These are phyloP conservation scores for Aeminium ludgeri DNA, from an alignment of 495 filamentous ascomycete species.

Conservation along the genomic window DNA sequence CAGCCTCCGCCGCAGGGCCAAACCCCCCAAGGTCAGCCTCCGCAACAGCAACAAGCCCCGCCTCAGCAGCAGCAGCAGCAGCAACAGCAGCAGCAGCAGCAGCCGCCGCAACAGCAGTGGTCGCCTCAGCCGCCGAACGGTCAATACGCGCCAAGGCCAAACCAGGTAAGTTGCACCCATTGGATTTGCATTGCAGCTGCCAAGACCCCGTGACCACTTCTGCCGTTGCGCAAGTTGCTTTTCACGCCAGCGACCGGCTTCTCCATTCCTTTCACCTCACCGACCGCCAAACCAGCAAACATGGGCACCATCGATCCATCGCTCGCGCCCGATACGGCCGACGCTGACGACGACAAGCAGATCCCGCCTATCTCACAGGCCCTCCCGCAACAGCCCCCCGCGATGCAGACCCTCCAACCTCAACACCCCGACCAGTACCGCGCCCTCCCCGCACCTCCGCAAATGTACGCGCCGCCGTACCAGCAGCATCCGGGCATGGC, in stretches of 20 bases:
- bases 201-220: constrained; percentile 11
- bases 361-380: constrained; percentile 14
- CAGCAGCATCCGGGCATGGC: constrained; percentile 13
- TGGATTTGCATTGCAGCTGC: background rate
- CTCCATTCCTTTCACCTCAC: constrained; percentile 2
- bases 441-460: constrained; percentile 13
- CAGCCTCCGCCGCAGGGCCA: constrained; percentile 3
- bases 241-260: constrained; percentile 2
- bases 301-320: constrained; percentile 13
- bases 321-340: constrained; percentile 8
- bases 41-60: too few relatives aligned
- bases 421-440: constrained; percentile 19
- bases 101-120: background rate
- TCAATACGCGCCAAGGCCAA: constrained; percentile 14
- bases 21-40: background rate
- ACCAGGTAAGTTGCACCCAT: constrained; percentile 8
- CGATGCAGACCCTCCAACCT: constrained; percentile 17
- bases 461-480: constrained; percentile 15
- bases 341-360: constrained; percentile 4
- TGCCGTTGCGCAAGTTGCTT: constrained; percentile 3
- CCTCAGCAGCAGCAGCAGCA: background rate
- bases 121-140: constrained; percentile 19
- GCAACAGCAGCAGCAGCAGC: background rate
- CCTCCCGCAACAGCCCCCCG: constrained; percentile 19
- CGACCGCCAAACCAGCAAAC: background rate